Base-by-base conservation (phyloP, 768 basidiomycete species). In the Lanmaoa pseudosensibilis region DNA sequence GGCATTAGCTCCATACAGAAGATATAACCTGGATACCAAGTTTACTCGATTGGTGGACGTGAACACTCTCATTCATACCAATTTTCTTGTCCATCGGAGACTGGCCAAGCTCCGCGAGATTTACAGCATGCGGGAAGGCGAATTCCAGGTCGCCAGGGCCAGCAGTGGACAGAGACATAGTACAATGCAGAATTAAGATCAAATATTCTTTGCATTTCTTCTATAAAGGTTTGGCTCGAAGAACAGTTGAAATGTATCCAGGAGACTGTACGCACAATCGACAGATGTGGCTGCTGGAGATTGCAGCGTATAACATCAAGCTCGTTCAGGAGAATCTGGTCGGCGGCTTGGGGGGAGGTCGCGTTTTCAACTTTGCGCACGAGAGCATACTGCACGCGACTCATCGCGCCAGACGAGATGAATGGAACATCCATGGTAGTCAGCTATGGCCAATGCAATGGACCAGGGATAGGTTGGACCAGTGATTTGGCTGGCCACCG, bases 1-100 rank as follows among this genome's bases (percentile, higher is more conserved):
- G 83, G 81, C 84, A 94, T 90, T 21, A 90, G 69, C 65, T 88
- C 84, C 51, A 79, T 70, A 65, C 91, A 92, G 66, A 90, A 92
- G 8, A 87, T 71, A 73, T 93, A 93, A 13, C 90, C 91, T 94
- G 60, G 25, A 44, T 52, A 25, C 30, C 46, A 21, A 40, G 36
- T 58, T 58, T 23, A 43, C 9, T 49, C 38, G 16, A 27, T 60
- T 41, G 40, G 37, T 13, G 12, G 19, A 9, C 3, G 4, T 61
- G 44, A 49, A 48, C 39, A 33, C 27, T 21, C 27, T 21, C 5
- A 49, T 18, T 63, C 72, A 23, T 61, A 84, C 88, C 91, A 67
- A 86, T 85, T 58, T 85, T 77, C 73, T 88, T 87, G 64, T 88
- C 80, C 62, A 80, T 77, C 9, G 85, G 70, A 11, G 73, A 81